phyloP scores from a whole-genome alignment of 75 land plant species.

The Pinus tabuliformis region DNA sequence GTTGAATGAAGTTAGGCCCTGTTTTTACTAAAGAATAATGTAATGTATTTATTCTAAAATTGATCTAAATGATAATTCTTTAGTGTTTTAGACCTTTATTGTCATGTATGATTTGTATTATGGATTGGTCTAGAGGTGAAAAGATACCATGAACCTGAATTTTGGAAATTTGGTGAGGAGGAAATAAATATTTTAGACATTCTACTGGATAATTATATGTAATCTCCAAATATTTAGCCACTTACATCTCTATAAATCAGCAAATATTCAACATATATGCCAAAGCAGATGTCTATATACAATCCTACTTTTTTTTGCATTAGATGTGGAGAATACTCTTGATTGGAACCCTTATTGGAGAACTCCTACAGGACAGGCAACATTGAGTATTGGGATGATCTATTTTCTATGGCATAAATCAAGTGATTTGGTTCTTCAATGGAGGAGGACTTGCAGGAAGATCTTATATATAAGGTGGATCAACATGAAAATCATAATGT shows the following conservation, averaged over 20 bases:
- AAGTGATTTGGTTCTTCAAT: no score
- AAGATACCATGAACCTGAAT: slow-evolving; percentile 84
- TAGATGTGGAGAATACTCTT: slow-evolving; percentile 75
- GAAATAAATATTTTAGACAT: slow-evolving; percentile 79
- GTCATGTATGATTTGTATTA: neutral
- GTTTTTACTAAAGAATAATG: slow-evolving; percentile 76
- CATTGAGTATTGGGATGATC: no score
- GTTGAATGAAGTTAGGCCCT: slow-evolving; percentile 92
- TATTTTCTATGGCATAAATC: no score
- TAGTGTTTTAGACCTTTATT: neutral
- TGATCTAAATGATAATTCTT: neutral
- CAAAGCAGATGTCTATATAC: slow-evolving; percentile 76
- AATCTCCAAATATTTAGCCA: slow-evolving; percentile 74
- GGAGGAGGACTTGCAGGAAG: no score
- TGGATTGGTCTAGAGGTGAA: slow-evolving; percentile 50
- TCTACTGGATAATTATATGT: slow-evolving; percentile 83
- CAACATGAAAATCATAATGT: no score
- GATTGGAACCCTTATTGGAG: slow-evolving; percentile 71
- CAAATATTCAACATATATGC: slow-evolving; percentile 65
- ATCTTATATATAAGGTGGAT: no score
- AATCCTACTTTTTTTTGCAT: slow-evolving; percentile 76
- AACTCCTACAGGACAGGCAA: slow-evolving; percentile 78
- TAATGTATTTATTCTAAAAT: slow-evolving; percentile 1
- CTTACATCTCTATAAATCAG: slow-evolving; percentile 65
- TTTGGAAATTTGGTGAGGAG: slow-evolving; percentile 90